These are phyloP conservation scores for Forsythia viridissima DNA, from an alignment of 257 asterid genomes.

Conservation along the genomic window DNA sequence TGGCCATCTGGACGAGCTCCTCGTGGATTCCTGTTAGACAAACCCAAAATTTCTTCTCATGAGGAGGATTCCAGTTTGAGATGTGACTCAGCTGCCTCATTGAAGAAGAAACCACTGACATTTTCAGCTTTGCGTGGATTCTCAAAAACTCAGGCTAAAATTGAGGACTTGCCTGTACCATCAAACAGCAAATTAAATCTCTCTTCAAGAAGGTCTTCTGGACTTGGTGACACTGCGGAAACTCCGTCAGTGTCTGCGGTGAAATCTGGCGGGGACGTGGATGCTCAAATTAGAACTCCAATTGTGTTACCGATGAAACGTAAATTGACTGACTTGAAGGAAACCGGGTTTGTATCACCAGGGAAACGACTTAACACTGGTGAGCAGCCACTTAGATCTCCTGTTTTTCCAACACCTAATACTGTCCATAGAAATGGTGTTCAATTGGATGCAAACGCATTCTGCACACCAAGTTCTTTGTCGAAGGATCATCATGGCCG, in stretches of 20 bases:
- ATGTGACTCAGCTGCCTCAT: constrained; percentile 50
- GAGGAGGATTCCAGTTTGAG: constrained; percentile 50
- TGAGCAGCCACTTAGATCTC: constrained; percentile 59
- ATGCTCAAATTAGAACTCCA: constrained; percentile 66
- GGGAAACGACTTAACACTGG: constrained; percentile 74
- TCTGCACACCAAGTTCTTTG: constrained; percentile 49
- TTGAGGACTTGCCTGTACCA: constrained; percentile 48
- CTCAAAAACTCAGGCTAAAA: constrained; percentile 37
- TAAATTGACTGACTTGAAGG: constrained; percentile 68
- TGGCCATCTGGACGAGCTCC: constrained; percentile 91
- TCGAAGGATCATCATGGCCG: constrained; percentile 56
- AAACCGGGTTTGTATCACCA: constrained; percentile 42
- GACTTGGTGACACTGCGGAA: constrained; percentile 43
- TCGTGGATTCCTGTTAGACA: constrained; percentile 71
- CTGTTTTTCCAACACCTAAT: constrained; percentile 54
- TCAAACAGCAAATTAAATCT: constrained; percentile 41
- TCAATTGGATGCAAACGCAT: constrained; percentile 55
- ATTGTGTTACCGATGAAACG: constrained; percentile 87
- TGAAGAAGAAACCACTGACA: constrained; percentile 53
- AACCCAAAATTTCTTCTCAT: constrained; percentile 40
- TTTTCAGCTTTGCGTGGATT: constrained; percentile 46
- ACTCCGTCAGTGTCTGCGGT: constrained; percentile 48
- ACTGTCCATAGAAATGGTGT: constrained; percentile 50
- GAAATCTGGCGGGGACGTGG: constrained; percentile 55
- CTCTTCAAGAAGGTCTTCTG: constrained; percentile 38